These are phyloP conservation scores for Coriolopsis trogii DNA, from an alignment of 1,284 basidiomycete species.

Conservation along the genomic window DNA sequence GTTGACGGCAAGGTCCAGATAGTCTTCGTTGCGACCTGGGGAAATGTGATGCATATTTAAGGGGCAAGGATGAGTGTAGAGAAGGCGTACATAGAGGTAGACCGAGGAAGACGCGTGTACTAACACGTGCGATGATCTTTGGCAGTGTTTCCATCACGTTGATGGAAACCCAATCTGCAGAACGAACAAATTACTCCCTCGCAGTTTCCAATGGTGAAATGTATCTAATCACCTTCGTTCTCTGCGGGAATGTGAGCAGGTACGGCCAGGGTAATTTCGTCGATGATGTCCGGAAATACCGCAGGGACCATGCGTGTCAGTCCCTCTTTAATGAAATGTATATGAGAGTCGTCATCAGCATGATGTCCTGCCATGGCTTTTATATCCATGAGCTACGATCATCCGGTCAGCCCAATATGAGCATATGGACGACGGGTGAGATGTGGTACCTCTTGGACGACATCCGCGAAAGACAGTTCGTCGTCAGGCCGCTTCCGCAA, in stretches of 20 bases:
- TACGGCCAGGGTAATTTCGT: no score
- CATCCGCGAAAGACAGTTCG: slow-evolving; percentile 39
- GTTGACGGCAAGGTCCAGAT: slow-evolving; percentile 21
- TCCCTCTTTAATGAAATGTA: no score
- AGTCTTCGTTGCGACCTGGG: slow-evolving; percentile 25
- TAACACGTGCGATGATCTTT: slow-evolving; percentile 44
- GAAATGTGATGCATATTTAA: not conserved
- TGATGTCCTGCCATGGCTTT: no score
- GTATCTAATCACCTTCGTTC: not conserved
- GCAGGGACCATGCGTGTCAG: no score
- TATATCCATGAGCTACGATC: slow-evolving; percentile 6
- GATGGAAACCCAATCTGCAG: slow-evolving; percentile 12
- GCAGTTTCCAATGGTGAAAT: not conserved
- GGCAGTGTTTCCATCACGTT: slow-evolving; percentile 32
- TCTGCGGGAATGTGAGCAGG: no score
- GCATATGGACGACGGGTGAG: slow-evolving; percentile 32
- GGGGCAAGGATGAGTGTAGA: not conserved
- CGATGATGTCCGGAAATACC: no score
- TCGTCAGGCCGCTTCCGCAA: slow-evolving; percentile 42
- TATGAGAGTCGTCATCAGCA: no score
- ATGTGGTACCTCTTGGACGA: slow-evolving; percentile 36
- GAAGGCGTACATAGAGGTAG: slow-evolving; percentile 37
- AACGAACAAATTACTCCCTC: not conserved
- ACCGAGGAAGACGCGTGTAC: slow-evolving; percentile 51
- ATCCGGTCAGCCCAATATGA: not conserved